Conservation (phyloP, 352 stramenopile genomes). For the Phytophthora cryptogea region DNA sequence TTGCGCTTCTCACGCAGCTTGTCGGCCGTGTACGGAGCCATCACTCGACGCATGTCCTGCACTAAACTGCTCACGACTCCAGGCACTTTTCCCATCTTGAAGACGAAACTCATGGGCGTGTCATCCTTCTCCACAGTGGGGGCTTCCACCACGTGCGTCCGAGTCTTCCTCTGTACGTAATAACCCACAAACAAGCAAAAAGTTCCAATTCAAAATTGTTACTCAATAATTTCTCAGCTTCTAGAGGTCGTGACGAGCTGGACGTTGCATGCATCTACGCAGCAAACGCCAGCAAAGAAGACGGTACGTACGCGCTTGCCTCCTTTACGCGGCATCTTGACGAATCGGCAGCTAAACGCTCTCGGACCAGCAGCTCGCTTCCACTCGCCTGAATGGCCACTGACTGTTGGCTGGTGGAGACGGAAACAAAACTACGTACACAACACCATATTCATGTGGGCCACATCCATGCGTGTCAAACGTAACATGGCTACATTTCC, state of each 20-base stretch:
- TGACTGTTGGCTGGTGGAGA: conserved; percentile 23
- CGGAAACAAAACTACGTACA: neutral
- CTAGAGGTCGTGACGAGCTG: neutral
- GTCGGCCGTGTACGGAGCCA: conserved; percentile 95
- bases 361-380: conserved; percentile 2
- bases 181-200: conserved; percentile 5
- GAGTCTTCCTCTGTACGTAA: conserved; percentile 71
- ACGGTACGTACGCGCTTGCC: conserved; percentile 74
- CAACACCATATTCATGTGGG: conserved; percentile 3
- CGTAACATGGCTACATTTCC: neutral
- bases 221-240: neutral
- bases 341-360: neutral
- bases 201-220: neutral
- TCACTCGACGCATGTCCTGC: conserved; percentile 93
- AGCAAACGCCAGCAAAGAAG: neutral
- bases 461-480: conserved; percentile 8
- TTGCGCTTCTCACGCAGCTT: conserved; percentile 92
- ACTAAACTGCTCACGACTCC: conserved; percentile 86
- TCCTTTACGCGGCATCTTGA: conserved; percentile 82
- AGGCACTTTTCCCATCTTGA: conserved; percentile 89
- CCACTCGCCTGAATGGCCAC: conserved; percentile 21
- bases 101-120: conserved; percentile 91
- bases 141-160: conserved; percentile 74
- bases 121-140: conserved; percentile 81
- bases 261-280: conserved; percentile 6